phyloP scores from a whole-genome alignment of 495 filamentous ascomycete genomes.

The Filosporella fistucella region DNA sequence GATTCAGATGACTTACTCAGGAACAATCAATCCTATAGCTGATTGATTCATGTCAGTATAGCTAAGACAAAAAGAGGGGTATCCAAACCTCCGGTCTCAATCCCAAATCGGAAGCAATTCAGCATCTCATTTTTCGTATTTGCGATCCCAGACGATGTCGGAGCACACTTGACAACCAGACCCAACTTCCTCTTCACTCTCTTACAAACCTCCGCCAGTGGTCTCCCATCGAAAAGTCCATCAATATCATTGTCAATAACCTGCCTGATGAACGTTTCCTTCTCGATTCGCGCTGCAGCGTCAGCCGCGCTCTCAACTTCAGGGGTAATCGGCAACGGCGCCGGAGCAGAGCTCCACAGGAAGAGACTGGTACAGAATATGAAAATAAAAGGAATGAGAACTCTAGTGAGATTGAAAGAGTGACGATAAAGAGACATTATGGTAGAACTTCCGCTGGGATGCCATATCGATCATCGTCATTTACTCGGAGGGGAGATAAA shows the following conservation, averaged over 20 bases:
- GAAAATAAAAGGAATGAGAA: too few relatives aligned
- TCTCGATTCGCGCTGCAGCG: too few relatives aligned
- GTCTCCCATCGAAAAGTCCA: conserved; percentile 22
- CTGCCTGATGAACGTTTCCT: conserved; percentile 25
- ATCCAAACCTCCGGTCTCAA: conserved; percentile 36
- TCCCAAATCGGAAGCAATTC: conserved; percentile 42
- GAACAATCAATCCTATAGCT: conserved; percentile 38
- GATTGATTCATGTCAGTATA: not conserved
- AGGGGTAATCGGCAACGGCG: too few relatives aligned
- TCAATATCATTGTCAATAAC: conserved; percentile 27
- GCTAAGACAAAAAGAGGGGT: not conserved
- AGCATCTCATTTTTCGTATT: conserved; percentile 30
- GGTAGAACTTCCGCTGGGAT: too few relatives aligned
- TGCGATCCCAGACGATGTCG: conserved; percentile 24
- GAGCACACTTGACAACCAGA: conserved; percentile 27
- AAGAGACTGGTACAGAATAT: too few relatives aligned
- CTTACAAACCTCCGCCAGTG: conserved; percentile 25
- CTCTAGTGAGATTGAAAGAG: too few relatives aligned
- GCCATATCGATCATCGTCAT: too few relatives aligned
- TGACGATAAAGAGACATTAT: too few relatives aligned
- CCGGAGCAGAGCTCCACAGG: too few relatives aligned
- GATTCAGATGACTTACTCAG: conserved; percentile 27
- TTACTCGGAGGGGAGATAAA: too few relatives aligned
- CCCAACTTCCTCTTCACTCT: conserved; percentile 24
- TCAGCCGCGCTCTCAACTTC: too few relatives aligned